Conservation (phyloP, 345 rosid species). For the Rhodomyrtus tomentosa region DNA sequence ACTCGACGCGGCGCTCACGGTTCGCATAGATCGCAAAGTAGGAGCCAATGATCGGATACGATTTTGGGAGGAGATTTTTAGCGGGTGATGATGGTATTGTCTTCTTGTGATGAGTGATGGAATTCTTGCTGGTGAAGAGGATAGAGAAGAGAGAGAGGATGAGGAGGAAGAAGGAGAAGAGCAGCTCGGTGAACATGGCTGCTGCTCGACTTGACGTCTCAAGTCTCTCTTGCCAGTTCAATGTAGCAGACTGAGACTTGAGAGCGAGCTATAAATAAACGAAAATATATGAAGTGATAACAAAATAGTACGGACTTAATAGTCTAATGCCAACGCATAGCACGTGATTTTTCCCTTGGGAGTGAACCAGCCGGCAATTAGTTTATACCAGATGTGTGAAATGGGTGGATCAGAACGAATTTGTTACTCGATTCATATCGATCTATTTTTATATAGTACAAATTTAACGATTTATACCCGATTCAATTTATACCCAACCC, state of each 20-base stretch:
- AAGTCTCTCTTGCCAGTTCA: background rate
- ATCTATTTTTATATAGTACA: too few relatives aligned
- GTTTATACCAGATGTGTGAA: background rate
- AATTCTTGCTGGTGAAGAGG: background rate
- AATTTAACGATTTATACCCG: too few relatives aligned
- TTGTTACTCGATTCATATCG: too few relatives aligned
- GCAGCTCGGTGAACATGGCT: constrained; percentile 2
- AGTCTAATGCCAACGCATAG: background rate
- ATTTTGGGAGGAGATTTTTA: constrained; percentile 13
- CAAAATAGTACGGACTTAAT: background rate
- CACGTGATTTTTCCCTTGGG: background rate
- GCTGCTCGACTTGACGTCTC: background rate
- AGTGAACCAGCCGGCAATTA: background rate
- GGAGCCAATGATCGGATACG: constrained; percentile 48
- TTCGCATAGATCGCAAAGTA: constrained; percentile 20
- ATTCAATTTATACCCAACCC: too few relatives aligned
- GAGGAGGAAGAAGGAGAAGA: constrained; percentile 2
- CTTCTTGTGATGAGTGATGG: background rate
- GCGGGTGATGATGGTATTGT: background rate
- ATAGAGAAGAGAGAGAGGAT: background rate
- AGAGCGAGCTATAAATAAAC: background rate
- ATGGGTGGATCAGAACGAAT: too few relatives aligned
- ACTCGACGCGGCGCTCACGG: constrained; percentile 30
- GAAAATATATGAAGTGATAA: background rate
- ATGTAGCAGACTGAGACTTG: background rate